Conservation (phyloP, 2,329 filamentous ascomycete genomes). For the Beauveria sp. region DNA sequence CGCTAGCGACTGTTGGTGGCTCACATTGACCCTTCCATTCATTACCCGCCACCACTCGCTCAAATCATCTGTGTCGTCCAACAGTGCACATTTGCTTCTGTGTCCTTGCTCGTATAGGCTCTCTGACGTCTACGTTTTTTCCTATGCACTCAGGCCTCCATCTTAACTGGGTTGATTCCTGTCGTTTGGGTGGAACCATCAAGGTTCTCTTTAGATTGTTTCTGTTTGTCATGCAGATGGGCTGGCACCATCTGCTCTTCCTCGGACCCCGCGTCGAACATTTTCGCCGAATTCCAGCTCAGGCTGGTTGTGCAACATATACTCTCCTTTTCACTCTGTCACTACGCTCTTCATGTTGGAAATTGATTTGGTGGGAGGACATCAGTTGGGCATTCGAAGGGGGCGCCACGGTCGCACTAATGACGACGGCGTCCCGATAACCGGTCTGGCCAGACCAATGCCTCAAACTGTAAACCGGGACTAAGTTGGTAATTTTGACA, state of each 20-base stretch:
- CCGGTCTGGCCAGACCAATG: neutral
- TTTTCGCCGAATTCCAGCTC: neutral
- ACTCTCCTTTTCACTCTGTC: neutral
- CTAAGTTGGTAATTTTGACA: neutral
- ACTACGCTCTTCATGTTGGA: neutral
- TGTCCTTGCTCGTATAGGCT: neutral
- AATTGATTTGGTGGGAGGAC: neutral
- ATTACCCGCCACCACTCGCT: neutral
- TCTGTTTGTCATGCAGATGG: neutral
- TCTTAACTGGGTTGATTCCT: neutral
- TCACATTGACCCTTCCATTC: neutral
- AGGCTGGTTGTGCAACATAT: neutral
- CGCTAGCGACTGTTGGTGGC: neutral
- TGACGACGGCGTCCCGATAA: neutral
- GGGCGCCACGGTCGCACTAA: neutral
- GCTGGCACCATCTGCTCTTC: neutral
- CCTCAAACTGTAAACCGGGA: neutral
- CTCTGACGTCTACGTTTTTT: neutral
- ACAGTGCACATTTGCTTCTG: neutral
- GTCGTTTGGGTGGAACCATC: neutral
- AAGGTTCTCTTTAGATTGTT: neutral
- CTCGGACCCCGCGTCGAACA: neutral
- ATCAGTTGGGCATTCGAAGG: slow-evolving; percentile 1
- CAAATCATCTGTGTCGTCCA: neutral
- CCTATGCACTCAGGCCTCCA: neutral